These are phyloP conservation scores for Phytophthora melonis DNA, from an alignment of 352 stramenopile genomes.

Conservation along the genomic window DNA sequence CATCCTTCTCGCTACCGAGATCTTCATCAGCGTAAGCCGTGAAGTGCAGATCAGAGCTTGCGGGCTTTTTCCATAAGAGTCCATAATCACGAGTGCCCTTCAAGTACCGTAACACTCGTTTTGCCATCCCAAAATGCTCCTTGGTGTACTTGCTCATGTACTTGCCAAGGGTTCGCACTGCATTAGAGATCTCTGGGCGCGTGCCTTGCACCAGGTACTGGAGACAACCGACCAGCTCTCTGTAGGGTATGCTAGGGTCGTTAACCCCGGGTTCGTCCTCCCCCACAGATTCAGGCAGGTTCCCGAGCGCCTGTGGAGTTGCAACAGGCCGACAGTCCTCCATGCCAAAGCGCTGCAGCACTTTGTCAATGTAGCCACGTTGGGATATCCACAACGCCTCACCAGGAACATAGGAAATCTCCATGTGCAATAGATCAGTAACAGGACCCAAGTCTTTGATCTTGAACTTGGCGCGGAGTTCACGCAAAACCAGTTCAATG, in stretches of 20 bases:
- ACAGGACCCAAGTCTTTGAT: conserved; percentile 10
- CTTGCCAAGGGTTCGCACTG: conserved; percentile 9
- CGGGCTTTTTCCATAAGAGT: conserved; percentile 8
- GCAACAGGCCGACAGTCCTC: conserved; percentile 5
- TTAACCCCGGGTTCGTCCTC: conserved; percentile 16
- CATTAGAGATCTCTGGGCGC: no score
- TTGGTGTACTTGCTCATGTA: no score
- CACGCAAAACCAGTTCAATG: conserved; percentile 6
- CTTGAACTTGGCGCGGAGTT: conserved; percentile 7
- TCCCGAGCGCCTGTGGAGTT: conserved; percentile 11
- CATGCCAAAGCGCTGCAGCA: conserved; percentile 16
- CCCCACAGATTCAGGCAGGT: neutral
- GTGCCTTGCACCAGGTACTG: neutral
- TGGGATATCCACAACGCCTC: conserved; percentile 12
- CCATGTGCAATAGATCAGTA: no score
- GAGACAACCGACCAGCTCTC: conserved; percentile 5
- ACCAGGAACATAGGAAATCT: conserved; percentile 8
- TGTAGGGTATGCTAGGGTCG: conserved; percentile 6
- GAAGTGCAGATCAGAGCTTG: conserved; percentile 13
- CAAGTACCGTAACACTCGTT: conserved; percentile 8
- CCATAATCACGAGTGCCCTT: conserved; percentile 8
- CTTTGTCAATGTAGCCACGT: conserved; percentile 15
- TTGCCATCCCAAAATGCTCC: conserved; percentile 5
- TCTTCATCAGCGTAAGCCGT: conserved; percentile 17
- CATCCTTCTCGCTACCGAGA: conserved; percentile 18